Percentiles rank a stretch among this genome's conserved stretches.
Conservation (phyloP, 805 yeast genomes). For the Yamadazyma sp. region DNA sequence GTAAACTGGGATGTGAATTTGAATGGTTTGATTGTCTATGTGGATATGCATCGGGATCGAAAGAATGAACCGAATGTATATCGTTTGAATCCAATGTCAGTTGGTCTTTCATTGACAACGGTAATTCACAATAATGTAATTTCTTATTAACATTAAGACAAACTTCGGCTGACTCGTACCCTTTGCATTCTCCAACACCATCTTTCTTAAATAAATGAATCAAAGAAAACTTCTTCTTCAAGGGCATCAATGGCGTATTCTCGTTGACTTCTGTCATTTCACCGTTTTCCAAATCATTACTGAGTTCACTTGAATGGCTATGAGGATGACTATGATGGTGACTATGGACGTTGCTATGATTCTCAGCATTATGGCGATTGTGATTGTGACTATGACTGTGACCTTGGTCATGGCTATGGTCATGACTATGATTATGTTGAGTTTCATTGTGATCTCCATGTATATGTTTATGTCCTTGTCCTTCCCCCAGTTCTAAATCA, state of each 20-base stretch:
- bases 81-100: slow-evolving; percentile 7
- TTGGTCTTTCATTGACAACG: slow-evolving; percentile 12
- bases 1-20: not conserved
- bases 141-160: slow-evolving; percentile 16
- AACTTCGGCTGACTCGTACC: slow-evolving; percentile 43
- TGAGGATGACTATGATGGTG: slow-evolving; percentile 1
- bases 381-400: slow-evolving; percentile 12
- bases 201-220: slow-evolving; percentile 8
- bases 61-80: slow-evolving; percentile 8
- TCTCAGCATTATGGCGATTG: slow-evolving; percentile 1
- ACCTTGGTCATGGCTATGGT: slow-evolving; percentile 13
- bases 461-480: slow-evolving; percentile 1
- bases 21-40: not conserved
- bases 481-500: slow-evolving; percentile 24
- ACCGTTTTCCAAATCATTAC: slow-evolving; percentile 18
- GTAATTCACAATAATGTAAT: slow-evolving; percentile 40
- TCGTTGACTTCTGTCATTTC: slow-evolving; percentile 9
- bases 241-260: slow-evolving; percentile 2
- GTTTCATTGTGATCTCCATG: slow-evolving; percentile 6
- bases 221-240: slow-evolving; percentile 6
- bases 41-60: not conserved
- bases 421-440: slow-evolving; percentile 13
- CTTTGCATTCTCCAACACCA: slow-evolving; percentile 45
- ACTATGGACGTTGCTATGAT: not conserved
- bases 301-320: slow-evolving; percentile 22